A percentile compares a stretch with the other conserved stretches of the same genome.
Evolutionary conservation across 306 rosid genomes (phyloP).

Genomic region (Erythrophleum fordii): DNA sequence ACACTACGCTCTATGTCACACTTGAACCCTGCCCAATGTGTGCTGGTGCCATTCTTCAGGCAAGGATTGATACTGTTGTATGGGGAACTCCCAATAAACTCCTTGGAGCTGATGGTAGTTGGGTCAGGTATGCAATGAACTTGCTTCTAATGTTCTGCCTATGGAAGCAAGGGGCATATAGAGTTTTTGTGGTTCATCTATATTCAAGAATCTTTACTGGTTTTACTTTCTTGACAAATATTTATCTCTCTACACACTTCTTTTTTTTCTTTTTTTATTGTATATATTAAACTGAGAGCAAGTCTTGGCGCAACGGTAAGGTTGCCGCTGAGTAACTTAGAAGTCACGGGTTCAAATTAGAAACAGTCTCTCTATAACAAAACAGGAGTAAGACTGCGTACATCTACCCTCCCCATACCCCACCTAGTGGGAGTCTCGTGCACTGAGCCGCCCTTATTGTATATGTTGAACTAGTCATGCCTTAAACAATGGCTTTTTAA

Average conservation of each 20-base stretch:
- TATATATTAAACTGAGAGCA: too few species aligned
- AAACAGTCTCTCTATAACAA: too few species aligned
- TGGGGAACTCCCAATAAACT: background rate
- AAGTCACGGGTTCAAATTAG: too few species aligned
- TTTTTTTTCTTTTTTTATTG: too few species aligned
- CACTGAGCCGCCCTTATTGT: too few species aligned
- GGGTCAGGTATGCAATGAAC: background rate
- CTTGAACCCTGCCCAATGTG: background rate
- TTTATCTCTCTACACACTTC: too few species aligned
- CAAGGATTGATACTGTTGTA: background rate
- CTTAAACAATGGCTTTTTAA: background rate
- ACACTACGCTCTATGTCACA: background rate
- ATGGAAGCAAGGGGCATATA: background rate
- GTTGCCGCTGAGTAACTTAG: too few species aligned
- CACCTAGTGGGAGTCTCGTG: too few species aligned
- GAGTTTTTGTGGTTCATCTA: background rate
- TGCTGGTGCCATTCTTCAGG: conserved; percentile 1
- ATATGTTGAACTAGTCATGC: background rate
- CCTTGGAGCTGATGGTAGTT: background rate
- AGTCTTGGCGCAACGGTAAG: too few species aligned
- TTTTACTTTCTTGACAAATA: background rate
- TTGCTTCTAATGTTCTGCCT: background rate
- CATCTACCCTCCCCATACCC: too few species aligned
- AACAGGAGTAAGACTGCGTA: too few species aligned
- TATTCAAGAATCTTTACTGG: background rate